Conservation (phyloP, 306 rosid species). For the Heteromeles arbutifolia region DNA sequence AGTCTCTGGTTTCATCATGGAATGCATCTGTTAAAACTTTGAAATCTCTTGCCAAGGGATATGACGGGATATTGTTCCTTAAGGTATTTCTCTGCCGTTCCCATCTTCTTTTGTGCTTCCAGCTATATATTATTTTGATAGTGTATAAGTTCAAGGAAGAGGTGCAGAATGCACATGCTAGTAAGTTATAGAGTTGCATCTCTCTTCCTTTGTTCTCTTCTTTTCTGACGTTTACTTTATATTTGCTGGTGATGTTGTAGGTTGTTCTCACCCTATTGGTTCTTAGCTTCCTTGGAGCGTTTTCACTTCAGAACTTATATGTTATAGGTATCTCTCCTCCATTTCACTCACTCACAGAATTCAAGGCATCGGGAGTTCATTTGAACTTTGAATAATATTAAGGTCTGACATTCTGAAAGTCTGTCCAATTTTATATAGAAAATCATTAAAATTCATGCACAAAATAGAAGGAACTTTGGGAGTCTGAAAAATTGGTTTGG, state of each 20-base stretch:
- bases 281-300: conserved; percentile 65
- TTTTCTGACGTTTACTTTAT: neutral
- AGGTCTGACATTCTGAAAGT: neutral
- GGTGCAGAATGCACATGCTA: neutral
- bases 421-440: neutral
- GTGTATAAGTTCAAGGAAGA: neutral
- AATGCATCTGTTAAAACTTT: conserved; percentile 49
- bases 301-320: conserved; percentile 58
- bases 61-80: conserved; percentile 51
- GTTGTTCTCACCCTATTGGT: conserved; percentile 55
- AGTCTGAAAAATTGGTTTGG: neutral
- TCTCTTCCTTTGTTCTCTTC: neutral
- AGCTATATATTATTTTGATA: neutral
- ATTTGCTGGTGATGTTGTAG: conserved; percentile 22
- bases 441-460: neutral
- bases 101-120: neutral
- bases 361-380: neutral
- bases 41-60: conserved; percentile 67
- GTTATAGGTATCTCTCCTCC: conserved; percentile 50
- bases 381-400: neutral
- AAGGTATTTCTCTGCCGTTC: conserved; percentile 39
- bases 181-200: neutral
- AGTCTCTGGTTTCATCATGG: conserved; percentile 59
- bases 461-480: neutral
- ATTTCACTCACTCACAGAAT: neutral